phyloP scores from a whole-genome alignment of 176 grass and related monocot genomes.

The Elymus sibiricus region DNA sequence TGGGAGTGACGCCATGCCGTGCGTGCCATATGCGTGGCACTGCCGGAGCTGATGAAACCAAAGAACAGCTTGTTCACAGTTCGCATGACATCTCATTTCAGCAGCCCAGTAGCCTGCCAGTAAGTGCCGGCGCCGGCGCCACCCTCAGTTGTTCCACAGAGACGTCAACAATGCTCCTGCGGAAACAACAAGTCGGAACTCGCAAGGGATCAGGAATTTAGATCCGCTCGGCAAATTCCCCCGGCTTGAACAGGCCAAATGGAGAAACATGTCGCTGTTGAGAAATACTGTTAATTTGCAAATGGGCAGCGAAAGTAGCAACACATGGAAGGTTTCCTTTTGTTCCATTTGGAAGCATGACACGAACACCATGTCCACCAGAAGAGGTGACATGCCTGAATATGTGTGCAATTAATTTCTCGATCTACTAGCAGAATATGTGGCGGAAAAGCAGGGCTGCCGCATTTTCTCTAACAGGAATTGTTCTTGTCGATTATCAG shows the following conservation, averaged over 20 bases:
- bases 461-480: too few species aligned
- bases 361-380: neutral
- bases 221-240: slow-evolving; percentile 10
- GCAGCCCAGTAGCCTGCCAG: neutral
- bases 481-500: too few species aligned
- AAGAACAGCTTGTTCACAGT: slow-evolving; percentile 23
- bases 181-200: slow-evolving; percentile 34
- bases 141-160: neutral
- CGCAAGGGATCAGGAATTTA: neutral
- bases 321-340: neutral
- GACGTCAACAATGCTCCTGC: slow-evolving; percentile 18
- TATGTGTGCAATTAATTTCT: neutral
- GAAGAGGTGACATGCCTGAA: neutral
- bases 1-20: slow-evolving; percentile 1
- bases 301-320: neutral
- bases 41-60: slow-evolving; percentile 26
- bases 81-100: slow-evolving; percentile 3
- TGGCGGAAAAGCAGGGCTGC: neutral
- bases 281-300: neutral
- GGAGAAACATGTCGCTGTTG: neutral
- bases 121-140: slow-evolving; percentile 1
- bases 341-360: slow-evolving; percentile 12
- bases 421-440: neutral
- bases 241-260: neutral
- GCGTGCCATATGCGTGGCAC: neutral